A percentile compares a stretch with the other conserved stretches of the same genome.
These are phyloP conservation scores for Trametes gibbosa DNA, from an alignment of 768 basidiomycete species.

Conservation along the genomic window DNA sequence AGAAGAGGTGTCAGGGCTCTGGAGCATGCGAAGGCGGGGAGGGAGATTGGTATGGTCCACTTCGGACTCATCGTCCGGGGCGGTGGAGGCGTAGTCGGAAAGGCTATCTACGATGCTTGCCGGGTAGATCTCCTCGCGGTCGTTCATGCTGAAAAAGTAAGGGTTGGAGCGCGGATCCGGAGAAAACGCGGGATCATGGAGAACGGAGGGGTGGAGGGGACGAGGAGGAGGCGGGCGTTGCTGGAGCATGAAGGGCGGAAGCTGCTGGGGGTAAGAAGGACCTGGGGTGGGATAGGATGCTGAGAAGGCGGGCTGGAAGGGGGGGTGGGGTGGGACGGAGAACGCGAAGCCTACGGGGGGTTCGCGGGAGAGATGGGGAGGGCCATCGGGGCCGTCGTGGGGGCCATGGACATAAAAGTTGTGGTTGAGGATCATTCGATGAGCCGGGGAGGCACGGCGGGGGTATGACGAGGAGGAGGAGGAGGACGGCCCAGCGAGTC, in stretches of 20 bases:
- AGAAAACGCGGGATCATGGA: conserved; percentile 35
- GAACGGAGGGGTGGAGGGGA: conserved; percentile 12
- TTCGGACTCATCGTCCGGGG: conserved; percentile 12
- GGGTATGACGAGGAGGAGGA: not conserved
- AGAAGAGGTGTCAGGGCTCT: not conserved
- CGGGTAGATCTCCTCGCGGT: conserved; percentile 25
- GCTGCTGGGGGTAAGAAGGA: conserved; percentile 1
- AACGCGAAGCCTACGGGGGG: not conserved
- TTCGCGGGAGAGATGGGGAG: not conserved
- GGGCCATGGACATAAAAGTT: conserved; percentile 12
- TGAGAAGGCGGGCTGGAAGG: not conserved
- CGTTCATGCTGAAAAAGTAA: conserved; percentile 29
- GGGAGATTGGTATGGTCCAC: conserved; percentile 17
- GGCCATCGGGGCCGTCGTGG: not conserved
- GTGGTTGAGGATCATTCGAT: conserved; percentile 10
- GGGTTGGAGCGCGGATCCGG: conserved; percentile 32
- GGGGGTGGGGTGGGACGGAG: not conserved
- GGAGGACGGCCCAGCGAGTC: not conserved
- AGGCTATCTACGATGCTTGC: conserved; percentile 16
- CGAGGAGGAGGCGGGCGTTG: conserved; percentile 1
- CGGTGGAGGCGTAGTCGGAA: conserved; percentile 14
- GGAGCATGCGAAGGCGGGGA: conserved; percentile 12
- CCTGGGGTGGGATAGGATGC: conserved; percentile 9
- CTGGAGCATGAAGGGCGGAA: conserved; percentile 12
- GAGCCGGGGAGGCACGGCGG: not conserved